Evolutionary conservation across 495 filamentous ascomycete genomes (phyloP).

Genomic region (Neurospora tetraspora): DNA sequence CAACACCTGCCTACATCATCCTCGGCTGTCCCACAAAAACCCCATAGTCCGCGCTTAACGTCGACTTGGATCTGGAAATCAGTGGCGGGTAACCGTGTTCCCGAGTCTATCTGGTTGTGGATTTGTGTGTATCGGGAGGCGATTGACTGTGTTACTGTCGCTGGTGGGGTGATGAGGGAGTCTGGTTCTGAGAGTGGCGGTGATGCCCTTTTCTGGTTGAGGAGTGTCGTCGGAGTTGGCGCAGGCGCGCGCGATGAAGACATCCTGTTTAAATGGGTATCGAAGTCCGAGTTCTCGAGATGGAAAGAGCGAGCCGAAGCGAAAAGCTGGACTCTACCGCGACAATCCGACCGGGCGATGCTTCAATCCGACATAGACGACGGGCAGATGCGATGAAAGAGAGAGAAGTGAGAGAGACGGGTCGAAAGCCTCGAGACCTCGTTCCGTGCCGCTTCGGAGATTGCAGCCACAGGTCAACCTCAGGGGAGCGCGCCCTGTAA

Average conservation of each 20-base stretch:
- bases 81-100: fast-evolving
- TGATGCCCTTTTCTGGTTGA: background rate
- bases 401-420: background rate
- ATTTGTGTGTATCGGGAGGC: background rate
- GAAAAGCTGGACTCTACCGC: background rate
- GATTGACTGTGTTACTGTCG: background rate
- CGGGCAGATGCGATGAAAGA: background rate
- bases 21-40: background rate
- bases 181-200: background rate
- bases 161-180: background rate
- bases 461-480: too few species aligned
- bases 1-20: background rate
- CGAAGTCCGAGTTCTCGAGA: too few species aligned
- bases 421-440: background rate
- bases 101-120: background rate
- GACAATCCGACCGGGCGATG: background rate
- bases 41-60: background rate
- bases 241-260: background rate
- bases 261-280: background rate
- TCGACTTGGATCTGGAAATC: background rate
- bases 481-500: too few species aligned
- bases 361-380: background rate
- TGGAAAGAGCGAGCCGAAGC: background rate
- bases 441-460: too few species aligned
- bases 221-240: background rate